phyloP scores from a whole-genome alignment of 1,139 yeast species.

The Taphrina populina region DNA sequence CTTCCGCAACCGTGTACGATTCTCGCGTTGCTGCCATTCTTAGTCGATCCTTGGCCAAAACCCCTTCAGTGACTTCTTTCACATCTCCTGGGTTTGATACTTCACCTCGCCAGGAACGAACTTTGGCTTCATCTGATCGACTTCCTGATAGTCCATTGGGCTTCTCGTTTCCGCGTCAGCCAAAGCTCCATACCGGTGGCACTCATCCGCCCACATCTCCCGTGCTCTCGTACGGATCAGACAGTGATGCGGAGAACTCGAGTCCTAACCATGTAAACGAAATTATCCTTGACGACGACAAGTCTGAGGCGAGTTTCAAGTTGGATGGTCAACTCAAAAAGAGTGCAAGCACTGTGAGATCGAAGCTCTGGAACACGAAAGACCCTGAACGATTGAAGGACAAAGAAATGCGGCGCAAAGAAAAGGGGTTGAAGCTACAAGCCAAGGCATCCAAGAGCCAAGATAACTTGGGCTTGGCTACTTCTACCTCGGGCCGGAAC shows the following conservation, averaged over 20 bases:
- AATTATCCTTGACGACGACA: slow-evolving; percentile 23
- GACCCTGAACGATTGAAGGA: slow-evolving; percentile 15
- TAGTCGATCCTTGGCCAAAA: slow-evolving; percentile 70
- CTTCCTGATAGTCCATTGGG: slow-evolving; percentile 15
- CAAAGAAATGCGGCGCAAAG: slow-evolving; percentile 12
- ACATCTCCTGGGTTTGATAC: slow-evolving; percentile 30
- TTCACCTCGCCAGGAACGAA: slow-evolving; percentile 18
- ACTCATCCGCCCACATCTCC: slow-evolving; percentile 13
- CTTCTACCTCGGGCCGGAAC: background rate
- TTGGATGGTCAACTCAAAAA: slow-evolving; percentile 28
- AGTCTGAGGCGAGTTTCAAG: slow-evolving; percentile 31
- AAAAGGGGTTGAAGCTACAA: slow-evolving; percentile 1
- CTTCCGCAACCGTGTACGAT: slow-evolving; percentile 68
- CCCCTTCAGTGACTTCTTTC: slow-evolving; percentile 74
- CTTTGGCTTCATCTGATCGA: background rate
- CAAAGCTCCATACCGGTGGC: background rate
- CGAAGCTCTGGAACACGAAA: slow-evolving; percentile 22
- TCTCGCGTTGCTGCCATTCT: slow-evolving; percentile 73
- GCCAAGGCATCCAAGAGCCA: slow-evolving; percentile 1
- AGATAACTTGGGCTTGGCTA: background rate
- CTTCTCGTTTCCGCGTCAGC: slow-evolving; percentile 28
- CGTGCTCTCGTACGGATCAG: slow-evolving; percentile 14
- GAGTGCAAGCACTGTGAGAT: slow-evolving; percentile 17
- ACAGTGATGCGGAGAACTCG: slow-evolving; percentile 7
- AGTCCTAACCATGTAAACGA: background rate